Evolutionary conservation across 2,329 filamentous ascomycete genomes (phyloP).

Genomic region (Fusarium continuum): DNA sequence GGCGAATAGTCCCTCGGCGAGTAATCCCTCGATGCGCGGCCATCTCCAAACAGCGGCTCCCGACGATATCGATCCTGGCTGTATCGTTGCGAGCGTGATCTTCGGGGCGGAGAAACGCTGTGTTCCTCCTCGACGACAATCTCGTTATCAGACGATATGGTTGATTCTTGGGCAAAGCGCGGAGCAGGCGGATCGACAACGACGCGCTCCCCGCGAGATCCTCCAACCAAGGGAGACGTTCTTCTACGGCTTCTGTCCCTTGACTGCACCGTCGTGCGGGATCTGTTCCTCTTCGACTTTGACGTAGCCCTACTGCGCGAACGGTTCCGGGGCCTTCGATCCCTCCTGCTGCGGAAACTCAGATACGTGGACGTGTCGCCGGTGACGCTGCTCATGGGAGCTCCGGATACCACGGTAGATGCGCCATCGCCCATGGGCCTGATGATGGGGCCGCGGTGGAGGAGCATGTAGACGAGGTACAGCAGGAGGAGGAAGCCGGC

Average conservation of each 20-base stretch:
- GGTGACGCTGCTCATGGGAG: conserved; percentile 36
- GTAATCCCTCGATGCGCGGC: conserved; percentile 32
- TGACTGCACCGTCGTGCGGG: conserved; percentile 34
- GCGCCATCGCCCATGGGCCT: conserved; percentile 34
- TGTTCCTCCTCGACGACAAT: conserved; percentile 51
- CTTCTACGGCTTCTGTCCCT: conserved; percentile 31
- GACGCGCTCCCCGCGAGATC: conserved; percentile 26
- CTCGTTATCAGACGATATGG: conserved; percentile 49
- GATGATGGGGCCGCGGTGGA: conserved; percentile 54
- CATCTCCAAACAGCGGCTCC: conserved; percentile 35
- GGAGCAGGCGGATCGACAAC: conserved; percentile 47
- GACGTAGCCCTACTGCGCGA: conserved; percentile 28
- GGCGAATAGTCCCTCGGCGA: conserved; percentile 37
- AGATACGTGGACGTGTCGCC: conserved; percentile 36
- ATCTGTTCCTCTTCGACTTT: conserved; percentile 33
- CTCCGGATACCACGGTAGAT: conserved; percentile 22
- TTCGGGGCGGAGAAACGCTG: conserved; percentile 38
- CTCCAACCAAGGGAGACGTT: conserved; percentile 32
- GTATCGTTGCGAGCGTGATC: conserved; percentile 33
- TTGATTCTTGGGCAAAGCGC: conserved; percentile 40
- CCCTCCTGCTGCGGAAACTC: conserved; percentile 35
- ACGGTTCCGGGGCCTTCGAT: conserved; percentile 21
- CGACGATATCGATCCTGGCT: conserved; percentile 41
- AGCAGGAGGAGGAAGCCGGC: conserved; percentile 63
- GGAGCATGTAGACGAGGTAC: conserved; percentile 60